Evolutionary conservation across 1,284 basidiomycete species (phyloP), one percentile per base, ranked within the genome.

Genomic region (Fistulinella cinereoalba): DNA sequence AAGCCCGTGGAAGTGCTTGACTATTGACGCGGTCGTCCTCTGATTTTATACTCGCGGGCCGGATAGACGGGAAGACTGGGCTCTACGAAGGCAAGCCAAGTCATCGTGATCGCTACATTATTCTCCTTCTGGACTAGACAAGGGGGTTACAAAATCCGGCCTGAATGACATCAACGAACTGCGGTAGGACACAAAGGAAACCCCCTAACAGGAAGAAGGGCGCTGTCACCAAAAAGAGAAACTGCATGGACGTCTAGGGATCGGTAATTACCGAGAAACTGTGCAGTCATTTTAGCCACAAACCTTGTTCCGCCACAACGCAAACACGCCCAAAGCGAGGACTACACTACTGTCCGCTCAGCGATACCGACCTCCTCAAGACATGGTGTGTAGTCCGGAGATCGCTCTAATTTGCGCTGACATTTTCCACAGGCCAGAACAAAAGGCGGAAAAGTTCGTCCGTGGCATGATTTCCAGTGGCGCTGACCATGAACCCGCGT

Each of bases 361-460:
- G 62, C 71, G 69, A 73, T 70, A 55, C 64, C 66, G 62, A 70
- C 65, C 68, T 71, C 76, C 67, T 71, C 77, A 80, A 81, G 73
- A 77, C 69, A 84, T 85, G 82, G 82, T 83, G 53, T 54, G 80
- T 50, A n/a, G 8, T 62, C 53, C n/a, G n/a, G n/a, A n/a, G 8
- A 25, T 16, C 24, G 42, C 44, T 45, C 11, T 37, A 42, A 36
- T 41, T 44, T 1, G 6, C 41, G 39, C 51, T 56, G 25, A 56
- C 34, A 29, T 13, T 42, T 67, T 61, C 54, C 57, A 50, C 65
- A 60, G 67, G 70, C 56, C 52, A 68, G 61, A 76, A 75, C 70
- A 74, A 78, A 77, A 77, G 74, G 46, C 49, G 41, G 28, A 21
- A 49, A 57, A 49, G 49, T 52, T 55, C 24, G 53, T 56, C 37